Conservation (phyloP, 1,284 basidiomycete species). For the Cryptococcus wingfieldii region DNA sequence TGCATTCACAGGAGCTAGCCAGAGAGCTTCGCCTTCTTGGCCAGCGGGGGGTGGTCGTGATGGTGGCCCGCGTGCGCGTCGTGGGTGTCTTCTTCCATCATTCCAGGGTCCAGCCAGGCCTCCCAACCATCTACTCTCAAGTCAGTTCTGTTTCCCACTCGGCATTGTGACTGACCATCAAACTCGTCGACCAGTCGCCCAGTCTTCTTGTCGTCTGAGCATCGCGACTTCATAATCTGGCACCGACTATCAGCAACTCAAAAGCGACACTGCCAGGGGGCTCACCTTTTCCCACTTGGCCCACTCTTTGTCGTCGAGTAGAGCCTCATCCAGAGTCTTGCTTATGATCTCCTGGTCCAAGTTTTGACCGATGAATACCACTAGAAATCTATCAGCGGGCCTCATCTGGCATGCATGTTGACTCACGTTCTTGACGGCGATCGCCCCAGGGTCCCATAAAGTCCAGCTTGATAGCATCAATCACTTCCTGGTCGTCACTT, state of each 20-base stretch:
- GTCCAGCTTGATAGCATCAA: constrained; percentile 47
- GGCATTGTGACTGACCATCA: constrained; percentile 35
- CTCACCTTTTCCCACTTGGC: constrained; percentile 39
- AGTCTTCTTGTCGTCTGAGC: constrained; percentile 32
- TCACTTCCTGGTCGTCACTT: constrained; percentile 40
- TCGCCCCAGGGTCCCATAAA: constrained; percentile 51
- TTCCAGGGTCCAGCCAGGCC: constrained; percentile 41
- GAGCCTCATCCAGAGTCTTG: constrained; percentile 42
- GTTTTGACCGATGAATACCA: constrained; percentile 46
- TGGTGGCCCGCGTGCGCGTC: constrained; percentile 2
- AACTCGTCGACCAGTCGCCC: constrained; percentile 42
- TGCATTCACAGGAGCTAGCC: not conserved
- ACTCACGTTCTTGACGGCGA: constrained; percentile 47
- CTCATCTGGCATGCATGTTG: not conserved
- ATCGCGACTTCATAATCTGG: constrained; percentile 43
- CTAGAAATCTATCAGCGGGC: not conserved
- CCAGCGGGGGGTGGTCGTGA: not conserved
- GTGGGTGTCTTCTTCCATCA: constrained; percentile 11
- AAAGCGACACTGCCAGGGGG: not conserved
- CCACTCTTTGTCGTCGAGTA: constrained; percentile 50
- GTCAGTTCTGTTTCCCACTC: not conserved
- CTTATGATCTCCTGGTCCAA: constrained; percentile 40
- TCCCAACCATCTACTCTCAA: constrained; percentile 36
- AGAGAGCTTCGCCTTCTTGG: constrained; percentile 8
- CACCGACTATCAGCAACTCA: not conserved